phyloP scores from a whole-genome alignment of 148 eudicot genomes.

The Camellia granthamiana region DNA sequence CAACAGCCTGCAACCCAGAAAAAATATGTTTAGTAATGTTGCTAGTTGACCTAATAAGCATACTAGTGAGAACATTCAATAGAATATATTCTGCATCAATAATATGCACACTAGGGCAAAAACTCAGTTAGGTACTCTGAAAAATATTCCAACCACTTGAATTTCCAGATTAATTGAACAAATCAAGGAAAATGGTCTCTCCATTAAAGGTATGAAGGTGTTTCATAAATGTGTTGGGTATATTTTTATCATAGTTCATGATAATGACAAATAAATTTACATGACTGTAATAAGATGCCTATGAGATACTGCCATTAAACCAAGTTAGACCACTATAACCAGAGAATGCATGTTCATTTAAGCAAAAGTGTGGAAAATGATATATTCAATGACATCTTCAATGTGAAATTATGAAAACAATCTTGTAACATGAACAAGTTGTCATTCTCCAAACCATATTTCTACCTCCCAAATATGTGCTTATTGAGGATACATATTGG shows the following conservation, averaged over 20 bases:
- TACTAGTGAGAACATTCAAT: background rate
- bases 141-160: background rate
- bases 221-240: background rate
- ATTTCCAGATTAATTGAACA: background rate
- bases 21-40: background rate
- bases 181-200: background rate
- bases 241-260: background rate
- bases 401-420: background rate
- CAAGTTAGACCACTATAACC: background rate
- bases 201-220: background rate
- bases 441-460: background rate
- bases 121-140: no score
- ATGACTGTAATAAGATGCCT: background rate
- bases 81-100: background rate
- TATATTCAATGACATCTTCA: background rate
- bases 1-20: slow-evolving; percentile 53
- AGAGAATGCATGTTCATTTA: background rate
- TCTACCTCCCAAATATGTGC: background rate
- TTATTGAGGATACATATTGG: background rate
- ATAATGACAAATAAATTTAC: background rate
- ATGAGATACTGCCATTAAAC: background rate
- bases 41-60: background rate
- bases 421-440: background rate
- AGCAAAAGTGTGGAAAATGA: background rate
- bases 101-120: background rate